Percentiles rank a stretch among this genome's conserved stretches.
These are phyloP conservation scores for Priceomyces melissophilus DNA, from an alignment of 805 yeast genomes.

Conservation along the genomic window DNA sequence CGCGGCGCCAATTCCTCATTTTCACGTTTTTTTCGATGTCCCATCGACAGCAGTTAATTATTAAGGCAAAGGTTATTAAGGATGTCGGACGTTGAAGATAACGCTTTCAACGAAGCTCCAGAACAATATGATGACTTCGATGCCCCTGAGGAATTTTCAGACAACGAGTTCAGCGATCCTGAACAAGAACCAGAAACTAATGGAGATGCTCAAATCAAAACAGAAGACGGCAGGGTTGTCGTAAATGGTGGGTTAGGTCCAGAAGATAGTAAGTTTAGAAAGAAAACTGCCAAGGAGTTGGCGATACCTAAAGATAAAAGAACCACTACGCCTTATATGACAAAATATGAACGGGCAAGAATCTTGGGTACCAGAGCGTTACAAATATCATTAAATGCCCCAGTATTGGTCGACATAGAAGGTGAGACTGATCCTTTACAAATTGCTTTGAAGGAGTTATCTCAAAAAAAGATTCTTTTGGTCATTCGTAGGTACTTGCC, in stretches of 20 bases:
- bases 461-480: conserved; percentile 92
- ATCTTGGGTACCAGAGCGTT: conserved; percentile 96
- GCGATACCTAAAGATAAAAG: conserved; percentile 88
- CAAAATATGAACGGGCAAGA: conserved; percentile 97
- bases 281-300: conserved; percentile 68
- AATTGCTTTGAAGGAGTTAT: conserved; percentile 94
- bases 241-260: conserved; percentile 69
- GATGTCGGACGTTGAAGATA: conserved; percentile 45
- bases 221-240: conserved; percentile 71
- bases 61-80: background rate
- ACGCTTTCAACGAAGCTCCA: conserved; percentile 62
- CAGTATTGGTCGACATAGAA: conserved; percentile 94
- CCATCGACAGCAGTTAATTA: background rate
- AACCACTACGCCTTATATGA: conserved; percentile 97
- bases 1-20: conserved; percentile 1
- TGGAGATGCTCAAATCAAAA: conserved; percentile 43
- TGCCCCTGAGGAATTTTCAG: conserved; percentile 74
- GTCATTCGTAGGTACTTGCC: conserved; percentile 95
- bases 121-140: conserved; percentile 80
- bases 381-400: conserved; percentile 97
- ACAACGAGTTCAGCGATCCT: conserved; percentile 53
- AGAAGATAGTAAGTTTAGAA: conserved; percentile 46
- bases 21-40: conserved; percentile 6
- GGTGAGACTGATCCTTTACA: conserved; percentile 99
- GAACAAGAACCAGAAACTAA: conserved; percentile 19